phyloP scores from a whole-genome alignment of 768 basidiomycete genomes.

The Trametes sanguinea region DNA sequence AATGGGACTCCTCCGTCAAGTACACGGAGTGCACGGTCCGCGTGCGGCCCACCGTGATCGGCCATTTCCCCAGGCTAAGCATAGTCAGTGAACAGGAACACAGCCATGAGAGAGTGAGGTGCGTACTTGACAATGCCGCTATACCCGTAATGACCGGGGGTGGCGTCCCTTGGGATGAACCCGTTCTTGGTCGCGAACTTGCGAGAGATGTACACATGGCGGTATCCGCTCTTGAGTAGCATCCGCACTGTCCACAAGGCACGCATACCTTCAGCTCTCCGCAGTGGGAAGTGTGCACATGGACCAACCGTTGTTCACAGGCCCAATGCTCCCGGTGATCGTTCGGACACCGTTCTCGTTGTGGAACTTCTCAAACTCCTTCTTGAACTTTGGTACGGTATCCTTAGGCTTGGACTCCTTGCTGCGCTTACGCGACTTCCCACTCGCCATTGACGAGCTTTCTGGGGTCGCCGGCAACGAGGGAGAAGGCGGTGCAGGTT shows the following conservation, averaged over 20 bases:
- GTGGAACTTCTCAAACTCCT: slow-evolving; percentile 84
- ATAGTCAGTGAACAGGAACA: not conserved
- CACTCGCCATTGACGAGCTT: slow-evolving; percentile 35
- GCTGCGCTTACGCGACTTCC: slow-evolving; percentile 43
- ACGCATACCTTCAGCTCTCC: not conserved
- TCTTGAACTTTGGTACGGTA: slow-evolving; percentile 63
- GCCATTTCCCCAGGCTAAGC: slow-evolving; percentile 73
- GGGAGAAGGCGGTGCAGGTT: slow-evolving; percentile 28
- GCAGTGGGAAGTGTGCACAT: slow-evolving; percentile 6
- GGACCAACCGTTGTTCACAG: slow-evolving; percentile 77
- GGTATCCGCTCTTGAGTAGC: slow-evolving; percentile 89
- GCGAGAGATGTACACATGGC: slow-evolving; percentile 94
- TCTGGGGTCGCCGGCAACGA: slow-evolving; percentile 34
- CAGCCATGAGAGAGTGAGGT: slow-evolving; percentile 5
- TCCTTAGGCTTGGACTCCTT: slow-evolving; percentile 41
- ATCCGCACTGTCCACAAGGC: slow-evolving; percentile 65
- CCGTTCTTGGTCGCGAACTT: slow-evolving; percentile 87
- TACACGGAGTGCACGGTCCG: slow-evolving; percentile 62
- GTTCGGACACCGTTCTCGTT: slow-evolving; percentile 92
- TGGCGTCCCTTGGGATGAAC: slow-evolving; percentile 85
- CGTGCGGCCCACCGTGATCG: slow-evolving; percentile 63
- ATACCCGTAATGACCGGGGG: slow-evolving; percentile 93
- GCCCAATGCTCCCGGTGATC: slow-evolving; percentile 86
- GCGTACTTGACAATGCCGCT: slow-evolving; percentile 71
- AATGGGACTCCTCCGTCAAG: slow-evolving; percentile 92